Conservation (phyloP, 1,284 basidiomycete species). For the Cerrena zonata region DNA sequence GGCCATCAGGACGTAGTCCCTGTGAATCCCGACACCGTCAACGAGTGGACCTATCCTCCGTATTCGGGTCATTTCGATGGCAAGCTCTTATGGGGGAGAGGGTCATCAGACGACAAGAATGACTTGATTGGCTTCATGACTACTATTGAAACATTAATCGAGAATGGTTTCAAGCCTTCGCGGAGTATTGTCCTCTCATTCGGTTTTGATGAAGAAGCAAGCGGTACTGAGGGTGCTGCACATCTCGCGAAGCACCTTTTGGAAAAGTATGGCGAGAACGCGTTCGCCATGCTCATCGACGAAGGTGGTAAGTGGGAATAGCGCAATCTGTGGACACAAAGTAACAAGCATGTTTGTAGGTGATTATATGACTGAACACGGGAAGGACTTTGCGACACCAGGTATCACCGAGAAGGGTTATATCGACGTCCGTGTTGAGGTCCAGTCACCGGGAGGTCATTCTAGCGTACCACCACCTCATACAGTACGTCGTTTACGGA, state of each 20-base stretch:
- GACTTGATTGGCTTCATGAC: conserved; percentile 53
- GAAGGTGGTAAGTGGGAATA: conserved; percentile 40
- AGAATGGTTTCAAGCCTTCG: conserved; percentile 44
- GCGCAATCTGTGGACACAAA: too few relatives aligned
- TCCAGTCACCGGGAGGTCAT: conserved; percentile 61
- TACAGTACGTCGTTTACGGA: conserved; percentile 38
- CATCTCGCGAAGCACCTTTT: conserved; percentile 42
- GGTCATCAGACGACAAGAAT: conserved; percentile 58
- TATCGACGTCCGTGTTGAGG: conserved; percentile 48
- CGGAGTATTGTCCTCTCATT: conserved; percentile 56
- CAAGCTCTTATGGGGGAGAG: conserved; percentile 56
- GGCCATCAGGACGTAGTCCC: conserved; percentile 66
- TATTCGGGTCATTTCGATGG: conserved; percentile 34
- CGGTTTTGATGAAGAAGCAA: conserved; percentile 67
- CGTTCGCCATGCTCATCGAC: conserved; percentile 51
- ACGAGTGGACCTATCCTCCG: conserved; percentile 43
- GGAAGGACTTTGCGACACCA: conserved; percentile 41
- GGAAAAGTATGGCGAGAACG: conserved; percentile 45
- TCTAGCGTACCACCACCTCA: conserved; percentile 57
- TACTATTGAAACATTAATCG: conserved; percentile 50
- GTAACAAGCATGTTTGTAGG: too few relatives aligned
- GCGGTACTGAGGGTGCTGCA: conserved; percentile 50
- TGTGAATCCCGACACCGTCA: conserved; percentile 46
- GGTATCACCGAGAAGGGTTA: conserved; percentile 64
- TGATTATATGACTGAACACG: conserved; percentile 31